Base-by-base conservation (phyloP, 441 rosid species). In the Pelargonium australe region DNA sequence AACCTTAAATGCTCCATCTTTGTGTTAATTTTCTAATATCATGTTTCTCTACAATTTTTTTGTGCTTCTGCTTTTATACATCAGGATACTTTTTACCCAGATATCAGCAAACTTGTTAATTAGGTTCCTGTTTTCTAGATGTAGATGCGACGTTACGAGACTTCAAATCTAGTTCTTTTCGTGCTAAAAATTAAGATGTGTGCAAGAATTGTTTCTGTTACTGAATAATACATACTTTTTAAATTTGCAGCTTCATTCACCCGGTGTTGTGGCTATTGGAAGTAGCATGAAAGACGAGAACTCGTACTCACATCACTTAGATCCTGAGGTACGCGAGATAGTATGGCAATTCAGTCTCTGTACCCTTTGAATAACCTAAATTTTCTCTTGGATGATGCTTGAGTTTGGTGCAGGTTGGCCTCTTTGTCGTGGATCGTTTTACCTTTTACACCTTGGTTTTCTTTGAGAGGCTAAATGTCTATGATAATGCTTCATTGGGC, bases 261-360 rank as follows among this genome's bases (percentile, higher is more conserved):
- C 96, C 66, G 98, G 95, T 78, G 97, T 85, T 79, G 83, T 95
- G 89, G 87, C 96, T 17, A 89, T 95, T 79, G 98, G 98, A 74
- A 92, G 99, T 74, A 95, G 99, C 84, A 82, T 76, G 84, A 95
- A 92, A 84, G 97, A 94, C 73, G 99, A 92, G 78, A 95, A 87
- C 82, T 95, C 99, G n/a, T 95, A 92, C 76, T 95, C 98, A 3
- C 98, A 95, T 85, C 98, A 90, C 82, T 79, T 95, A 74, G 97
- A 91, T 78, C 85, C 97, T 64, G 97, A 95, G 85, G 96, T 87
- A 86, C 84, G 92, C 75, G 55, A 3, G 5, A 49, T 49, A 11
- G 13, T 25, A 25, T 1, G 2, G 31, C 31, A 25, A 25, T 25
- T 25, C 31, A 25, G 31, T 25, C 31, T 25, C 2, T 25, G 31